These are phyloP conservation scores for Cercospora sp. DNA, from an alignment of 2,329 filamentous ascomycete species.

Conservation along the genomic window DNA sequence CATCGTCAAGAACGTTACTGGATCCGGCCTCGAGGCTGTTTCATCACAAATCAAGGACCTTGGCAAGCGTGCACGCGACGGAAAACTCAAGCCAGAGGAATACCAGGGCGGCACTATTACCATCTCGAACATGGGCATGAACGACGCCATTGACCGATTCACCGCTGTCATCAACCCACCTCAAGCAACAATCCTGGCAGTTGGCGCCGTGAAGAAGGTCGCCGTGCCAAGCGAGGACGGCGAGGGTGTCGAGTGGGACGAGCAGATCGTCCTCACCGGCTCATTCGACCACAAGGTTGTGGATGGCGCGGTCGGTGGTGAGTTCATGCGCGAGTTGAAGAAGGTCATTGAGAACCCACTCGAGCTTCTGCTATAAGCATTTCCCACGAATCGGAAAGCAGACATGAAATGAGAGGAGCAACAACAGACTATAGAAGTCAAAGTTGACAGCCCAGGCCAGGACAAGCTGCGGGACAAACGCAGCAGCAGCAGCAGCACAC, in stretches of 20 bases:
- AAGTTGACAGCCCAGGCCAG: slow-evolving; percentile 9
- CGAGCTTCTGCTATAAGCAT: slow-evolving; percentile 77
- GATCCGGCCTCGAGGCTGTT: slow-evolving; percentile 83
- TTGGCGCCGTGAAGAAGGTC: slow-evolving; percentile 94
- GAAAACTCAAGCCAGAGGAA: slow-evolving; percentile 99
- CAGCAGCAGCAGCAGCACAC: slow-evolving; percentile 1
- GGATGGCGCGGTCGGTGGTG: slow-evolving; percentile 91
- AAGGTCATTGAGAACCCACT: slow-evolving; percentile 96
- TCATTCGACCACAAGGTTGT: slow-evolving; percentile 99
- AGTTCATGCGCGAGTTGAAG: slow-evolving; percentile 97
- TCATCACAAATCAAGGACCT: slow-evolving; percentile 91
- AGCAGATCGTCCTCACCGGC: slow-evolving; percentile 91
- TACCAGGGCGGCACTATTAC: slow-evolving; percentile 99
- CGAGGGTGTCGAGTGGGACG: slow-evolving; percentile 79
- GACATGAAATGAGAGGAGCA: slow-evolving; percentile 1
- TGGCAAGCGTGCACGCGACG: slow-evolving; percentile 90
- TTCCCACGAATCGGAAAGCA: neutral
- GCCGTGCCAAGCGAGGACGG: slow-evolving; percentile 85
- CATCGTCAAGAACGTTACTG: slow-evolving; percentile 87
- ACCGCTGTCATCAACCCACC: slow-evolving; percentile 99
- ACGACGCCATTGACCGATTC: slow-evolving; percentile 91
- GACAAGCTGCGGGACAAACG: slow-evolving; percentile 1
- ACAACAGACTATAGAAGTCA: slow-evolving; percentile 20
- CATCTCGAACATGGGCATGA: slow-evolving; percentile 99
- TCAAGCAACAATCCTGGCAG: slow-evolving; percentile 90